Base-by-base conservation (phyloP, 306 rosid genomes). In the Medicago lupulina region DNA sequence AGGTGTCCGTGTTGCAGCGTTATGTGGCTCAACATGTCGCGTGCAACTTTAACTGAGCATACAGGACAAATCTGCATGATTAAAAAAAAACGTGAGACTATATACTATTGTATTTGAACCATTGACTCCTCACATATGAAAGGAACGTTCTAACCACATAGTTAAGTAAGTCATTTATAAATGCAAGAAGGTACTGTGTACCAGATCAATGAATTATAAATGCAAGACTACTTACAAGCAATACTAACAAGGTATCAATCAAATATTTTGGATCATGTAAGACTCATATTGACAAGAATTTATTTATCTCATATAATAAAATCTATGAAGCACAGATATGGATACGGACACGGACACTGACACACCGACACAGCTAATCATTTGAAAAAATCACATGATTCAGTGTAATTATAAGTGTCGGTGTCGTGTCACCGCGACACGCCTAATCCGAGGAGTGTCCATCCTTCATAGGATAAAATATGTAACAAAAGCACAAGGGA, bases 21-120 rank as follows among this genome's bases (percentile, higher is more conserved):
- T 79, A 96, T 90, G 83, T 96, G 99, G 79, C 96, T 89, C 51
- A 90, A 80, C 93, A 96, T 87, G 87, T 96, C 99, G 75, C 90
- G 79, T 36, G 90, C 78, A 83, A 96, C 95, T 88, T 83, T 96
- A 76, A 92, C 91, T 2, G 98, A 90, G 90, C 99, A 96, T 80
- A 96, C 78, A 23, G 99, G 98, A 70, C 99, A 96, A 83, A 83
- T 81, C 99, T 96, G 97, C 90, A 86, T 58, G 38, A 67, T 64
- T 68, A 80, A 73, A 31, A 68, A 72, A 64, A 75, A 70, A 75
- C 67, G n/a, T 79, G 79, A 82, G 78, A 59, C 54, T 60, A 46
- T 75, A 79, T 47, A 78, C 55, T 15, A 50, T 50, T n/a, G 55
- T 15, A 50, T 50, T 50, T 50, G 19, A 50, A 70, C 44, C 39